Conservation (phyloP, 345 rosid genomes). For the Bruguiera parviflora region DNA sequence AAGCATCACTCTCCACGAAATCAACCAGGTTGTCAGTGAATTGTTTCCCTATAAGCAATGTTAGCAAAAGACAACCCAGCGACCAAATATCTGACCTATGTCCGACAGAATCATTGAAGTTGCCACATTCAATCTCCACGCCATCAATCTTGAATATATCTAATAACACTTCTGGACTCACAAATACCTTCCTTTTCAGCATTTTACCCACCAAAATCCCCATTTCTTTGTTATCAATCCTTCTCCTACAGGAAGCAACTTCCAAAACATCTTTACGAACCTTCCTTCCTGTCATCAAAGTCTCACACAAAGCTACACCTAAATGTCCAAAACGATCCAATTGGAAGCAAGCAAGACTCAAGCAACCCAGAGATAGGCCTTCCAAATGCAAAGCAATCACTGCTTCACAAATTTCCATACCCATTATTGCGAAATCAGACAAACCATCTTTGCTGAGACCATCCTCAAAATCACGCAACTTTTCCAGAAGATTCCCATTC, state of each 20-base stretch:
- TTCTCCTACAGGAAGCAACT: constrained; percentile 27
- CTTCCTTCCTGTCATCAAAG: constrained; percentile 43
- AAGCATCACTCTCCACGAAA: constrained; percentile 23
- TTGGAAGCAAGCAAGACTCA: constrained; percentile 51
- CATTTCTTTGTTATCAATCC: constrained; percentile 31
- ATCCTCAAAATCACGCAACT: constrained; percentile 19
- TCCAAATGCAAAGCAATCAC: constrained; percentile 48
- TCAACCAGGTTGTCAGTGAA: constrained; percentile 40
- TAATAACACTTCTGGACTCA: constrained; percentile 66
- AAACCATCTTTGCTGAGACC: constrained; percentile 31
- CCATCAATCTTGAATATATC: constrained; percentile 42
- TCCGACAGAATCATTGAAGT: constrained; percentile 28
- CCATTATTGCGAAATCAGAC: constrained; percentile 49
- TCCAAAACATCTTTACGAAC: constrained; percentile 21
- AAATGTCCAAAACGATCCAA: constrained; percentile 60
- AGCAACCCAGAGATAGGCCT: constrained; percentile 54
- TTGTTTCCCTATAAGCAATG: constrained; percentile 48
- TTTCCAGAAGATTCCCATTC: constrained; percentile 17
- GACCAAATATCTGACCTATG: constrained; percentile 71
- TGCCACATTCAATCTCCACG: constrained; percentile 17
- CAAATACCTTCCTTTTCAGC: constrained; percentile 34
- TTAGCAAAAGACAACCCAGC: constrained; percentile 55
- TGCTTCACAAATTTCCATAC: constrained; percentile 76
- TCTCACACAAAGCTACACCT: constrained; percentile 48
- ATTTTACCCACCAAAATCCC: constrained; percentile 29